These are phyloP conservation scores for Alternaria arborescens DNA, from an alignment of 2,329 filamentous ascomycete species.

Conservation along the genomic window DNA sequence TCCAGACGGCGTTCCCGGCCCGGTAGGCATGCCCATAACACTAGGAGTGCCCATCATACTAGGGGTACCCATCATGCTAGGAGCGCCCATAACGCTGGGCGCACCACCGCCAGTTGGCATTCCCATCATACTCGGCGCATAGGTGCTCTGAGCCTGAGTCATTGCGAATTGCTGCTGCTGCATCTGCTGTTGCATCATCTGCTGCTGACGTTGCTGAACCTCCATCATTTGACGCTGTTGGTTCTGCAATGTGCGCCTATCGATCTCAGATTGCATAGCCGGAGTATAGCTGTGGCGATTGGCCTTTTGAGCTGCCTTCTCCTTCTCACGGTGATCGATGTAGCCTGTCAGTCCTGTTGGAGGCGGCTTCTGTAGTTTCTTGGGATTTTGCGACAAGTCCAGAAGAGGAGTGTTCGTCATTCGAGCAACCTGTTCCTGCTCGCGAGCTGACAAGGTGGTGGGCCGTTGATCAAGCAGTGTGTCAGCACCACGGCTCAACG, in stretches of 20 bases:
- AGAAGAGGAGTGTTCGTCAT: constrained; percentile 81
- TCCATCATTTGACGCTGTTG: constrained; percentile 41
- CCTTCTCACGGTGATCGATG: constrained; percentile 80
- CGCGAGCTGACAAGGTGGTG: constrained; percentile 77
- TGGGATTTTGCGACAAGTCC: constrained; percentile 64
- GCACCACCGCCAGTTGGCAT: constrained; percentile 22
- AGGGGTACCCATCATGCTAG: constrained; percentile 38
- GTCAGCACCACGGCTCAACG: constrained; percentile 61
- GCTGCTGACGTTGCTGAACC: constrained; percentile 34
- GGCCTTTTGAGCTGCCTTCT: constrained; percentile 61
- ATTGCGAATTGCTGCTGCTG: constrained; percentile 36
- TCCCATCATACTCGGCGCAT: constrained; percentile 36
- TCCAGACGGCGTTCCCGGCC: constrained; percentile 24
- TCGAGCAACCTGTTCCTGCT: constrained; percentile 88
- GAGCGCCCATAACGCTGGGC: constrained; percentile 33
- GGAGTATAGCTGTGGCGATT: constrained; percentile 38
- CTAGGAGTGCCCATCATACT: constrained; percentile 37
- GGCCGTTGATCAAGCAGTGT: constrained; percentile 63
- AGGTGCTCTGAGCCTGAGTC: constrained; percentile 28
- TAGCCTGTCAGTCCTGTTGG: constrained; percentile 74
- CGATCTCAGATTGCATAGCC: constrained; percentile 49
- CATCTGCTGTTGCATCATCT: constrained; percentile 38
- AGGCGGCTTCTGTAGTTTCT: constrained; percentile 51
- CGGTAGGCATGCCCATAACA: constrained; percentile 28
- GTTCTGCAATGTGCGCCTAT: constrained; percentile 42